Evolutionary conservation across 352 stramenopile species (phyloP).

Genomic region (Globisporangium parvum): DNA sequence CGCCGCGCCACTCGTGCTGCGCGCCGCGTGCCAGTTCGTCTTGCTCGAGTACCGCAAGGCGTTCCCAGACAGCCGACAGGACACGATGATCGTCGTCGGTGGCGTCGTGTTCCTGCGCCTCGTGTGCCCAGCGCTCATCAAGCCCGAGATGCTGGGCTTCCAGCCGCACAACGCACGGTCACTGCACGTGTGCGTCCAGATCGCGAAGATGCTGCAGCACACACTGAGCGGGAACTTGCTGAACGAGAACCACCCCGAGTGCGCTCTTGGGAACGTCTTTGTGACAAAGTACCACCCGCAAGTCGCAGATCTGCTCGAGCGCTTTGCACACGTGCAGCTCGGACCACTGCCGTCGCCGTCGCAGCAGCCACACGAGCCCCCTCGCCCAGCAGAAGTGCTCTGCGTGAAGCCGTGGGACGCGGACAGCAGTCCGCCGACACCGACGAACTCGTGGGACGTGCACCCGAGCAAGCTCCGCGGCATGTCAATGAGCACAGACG

Average conservation of each 20-base stretch:
- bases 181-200: constrained; percentile 51
- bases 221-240: constrained; percentile 57
- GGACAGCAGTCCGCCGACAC: constrained; percentile 20
- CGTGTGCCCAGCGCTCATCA: constrained; percentile 71
- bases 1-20: constrained; percentile 66
- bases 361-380: constrained; percentile 6
- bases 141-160: constrained; percentile 79
- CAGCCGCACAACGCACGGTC: constrained; percentile 43
- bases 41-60: constrained; percentile 60
- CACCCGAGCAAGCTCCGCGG: constrained; percentile 48
- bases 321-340: constrained; percentile 49
- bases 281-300: constrained; percentile 57
- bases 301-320: constrained; percentile 51
- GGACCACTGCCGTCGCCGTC: constrained; percentile 5
- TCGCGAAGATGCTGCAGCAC: constrained; percentile 79
- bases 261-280: constrained; percentile 49
- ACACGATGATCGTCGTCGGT: constrained; percentile 67
- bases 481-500: constrained; percentile 49
- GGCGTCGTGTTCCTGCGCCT: constrained; percentile 72
- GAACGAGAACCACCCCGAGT: constrained; percentile 38
- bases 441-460: constrained; percentile 28
- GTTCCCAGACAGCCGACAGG: constrained; percentile 57
- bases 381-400: constrained; percentile 14
- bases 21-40: constrained; percentile 65
- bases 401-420: constrained; percentile 18